Evolutionary conservation across 2,329 filamentous ascomycete genomes (phyloP).

Genomic region (Pseudogymnoascus sp.): DNA sequence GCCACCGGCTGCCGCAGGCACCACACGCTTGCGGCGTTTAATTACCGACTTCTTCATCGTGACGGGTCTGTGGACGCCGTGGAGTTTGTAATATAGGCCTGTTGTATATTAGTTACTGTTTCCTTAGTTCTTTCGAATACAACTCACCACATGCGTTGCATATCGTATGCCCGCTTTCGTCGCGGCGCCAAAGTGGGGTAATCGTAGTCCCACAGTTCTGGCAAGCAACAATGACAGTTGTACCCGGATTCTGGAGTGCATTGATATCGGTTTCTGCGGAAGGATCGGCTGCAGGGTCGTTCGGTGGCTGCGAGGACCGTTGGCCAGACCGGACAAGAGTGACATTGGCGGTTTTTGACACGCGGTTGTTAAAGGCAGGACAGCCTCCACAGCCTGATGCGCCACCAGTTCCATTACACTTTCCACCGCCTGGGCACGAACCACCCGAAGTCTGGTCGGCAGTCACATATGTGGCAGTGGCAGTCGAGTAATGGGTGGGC

Average conservation of each 20-base stretch:
- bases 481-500: constrained; percentile 30
- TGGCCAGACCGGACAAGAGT: constrained; percentile 36
- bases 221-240: constrained; percentile 72
- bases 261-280: constrained; percentile 42
- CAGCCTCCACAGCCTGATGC: constrained; percentile 93
- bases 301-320: constrained; percentile 18
- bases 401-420: constrained; percentile 92
- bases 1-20: constrained; percentile 58
- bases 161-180: constrained; percentile 91
- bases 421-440: constrained; percentile 91
- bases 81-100: constrained; percentile 95
- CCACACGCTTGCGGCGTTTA: constrained; percentile 88
- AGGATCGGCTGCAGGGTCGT: constrained; percentile 22
- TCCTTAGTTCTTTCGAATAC: background rate
- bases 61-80: constrained; percentile 84
- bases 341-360: constrained; percentile 77
- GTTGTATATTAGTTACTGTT: constrained; percentile 14
- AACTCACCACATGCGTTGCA: constrained; percentile 93
- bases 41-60: constrained; percentile 99
- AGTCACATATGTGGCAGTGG: constrained; percentile 63
- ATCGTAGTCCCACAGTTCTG: constrained; percentile 97
- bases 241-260: constrained; percentile 35
- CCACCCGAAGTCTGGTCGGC: constrained; percentile 68
- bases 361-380: constrained; percentile 92
- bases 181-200: constrained; percentile 89